Percentiles rank a stretch among this genome's conserved stretches.
Evolutionary conservation across 1,139 yeast genomes (phyloP).

Genomic region (Taphrina confusa): DNA sequence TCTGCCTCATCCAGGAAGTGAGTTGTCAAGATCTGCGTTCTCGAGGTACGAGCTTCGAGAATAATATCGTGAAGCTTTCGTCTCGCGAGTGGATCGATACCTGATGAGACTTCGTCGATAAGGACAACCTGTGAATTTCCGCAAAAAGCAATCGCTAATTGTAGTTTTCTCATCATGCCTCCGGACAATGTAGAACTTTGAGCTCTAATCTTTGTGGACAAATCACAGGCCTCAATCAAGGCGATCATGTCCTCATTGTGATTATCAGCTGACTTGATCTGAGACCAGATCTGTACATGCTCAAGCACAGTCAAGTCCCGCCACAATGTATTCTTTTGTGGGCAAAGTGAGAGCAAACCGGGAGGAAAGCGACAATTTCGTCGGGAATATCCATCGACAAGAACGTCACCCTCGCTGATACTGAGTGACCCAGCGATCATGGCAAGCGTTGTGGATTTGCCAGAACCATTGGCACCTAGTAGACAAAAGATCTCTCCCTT

Average conservation of each 20-base stretch:
- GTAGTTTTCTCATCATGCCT: constrained; percentile 88
- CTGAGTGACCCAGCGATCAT: constrained; percentile 48
- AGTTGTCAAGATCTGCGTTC: constrained; percentile 47
- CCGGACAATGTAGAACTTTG: constrained; percentile 60
- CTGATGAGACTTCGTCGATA: constrained; percentile 49
- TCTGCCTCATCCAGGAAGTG: constrained; percentile 50
- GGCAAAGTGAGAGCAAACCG: constrained; percentile 46
- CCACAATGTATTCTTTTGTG: constrained; percentile 49
- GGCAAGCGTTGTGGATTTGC: constrained; percentile 49
- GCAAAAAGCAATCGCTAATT: constrained; percentile 60
- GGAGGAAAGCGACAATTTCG: constrained; percentile 43
- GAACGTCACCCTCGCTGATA: constrained; percentile 43
- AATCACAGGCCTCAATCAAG: constrained; percentile 45
- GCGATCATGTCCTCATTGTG: constrained; percentile 36
- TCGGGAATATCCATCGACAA: constrained; percentile 36
- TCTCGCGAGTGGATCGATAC: constrained; percentile 48
- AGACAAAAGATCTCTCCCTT: constrained; percentile 47
- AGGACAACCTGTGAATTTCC: constrained; percentile 48
- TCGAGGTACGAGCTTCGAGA: constrained; percentile 44
- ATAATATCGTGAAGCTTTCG: constrained; percentile 49
- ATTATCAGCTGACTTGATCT: constrained; percentile 42
- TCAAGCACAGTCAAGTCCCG: constrained; percentile 47
- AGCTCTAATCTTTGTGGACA: constrained; percentile 42
- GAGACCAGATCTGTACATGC: constrained; percentile 46
- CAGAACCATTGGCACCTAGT: constrained; percentile 49